Conservation (phyloP, 305 asterid species). For the Fraxinus paxiana region DNA sequence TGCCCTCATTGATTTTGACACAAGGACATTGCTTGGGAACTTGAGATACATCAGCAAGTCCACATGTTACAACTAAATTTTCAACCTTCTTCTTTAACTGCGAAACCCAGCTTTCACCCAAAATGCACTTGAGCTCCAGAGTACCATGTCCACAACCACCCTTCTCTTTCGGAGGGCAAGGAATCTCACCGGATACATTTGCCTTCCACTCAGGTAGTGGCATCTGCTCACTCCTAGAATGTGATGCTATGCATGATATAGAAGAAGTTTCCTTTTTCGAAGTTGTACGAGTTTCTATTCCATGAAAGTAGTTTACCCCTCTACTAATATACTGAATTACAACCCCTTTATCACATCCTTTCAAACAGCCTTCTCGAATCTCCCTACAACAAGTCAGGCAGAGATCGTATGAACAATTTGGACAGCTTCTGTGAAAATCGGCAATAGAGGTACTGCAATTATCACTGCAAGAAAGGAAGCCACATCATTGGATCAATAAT, state of each 20-base stretch:
- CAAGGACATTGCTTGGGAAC: constrained; percentile 33
- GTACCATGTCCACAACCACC: constrained; percentile 50
- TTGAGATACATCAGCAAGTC: constrained; percentile 21
- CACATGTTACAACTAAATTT: constrained; percentile 17
- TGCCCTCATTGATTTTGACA: constrained; percentile 24
- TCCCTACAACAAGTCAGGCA: constrained; percentile 60
- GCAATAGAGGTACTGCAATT: constrained; percentile 56
- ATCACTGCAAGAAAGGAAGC: constrained; percentile 38
- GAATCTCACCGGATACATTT: constrained; percentile 43
- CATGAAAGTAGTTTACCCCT: constrained; percentile 29
- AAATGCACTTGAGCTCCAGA: constrained; percentile 44
- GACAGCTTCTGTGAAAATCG: constrained; percentile 58
- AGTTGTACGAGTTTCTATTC: not conserved
- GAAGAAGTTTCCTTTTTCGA: not conserved
- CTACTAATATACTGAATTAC: constrained; percentile 13
- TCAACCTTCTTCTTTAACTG: constrained; percentile 37
- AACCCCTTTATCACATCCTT: constrained; percentile 28
- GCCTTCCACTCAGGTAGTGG: constrained; percentile 42
- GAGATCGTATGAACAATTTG: constrained; percentile 58
- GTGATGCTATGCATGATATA: not conserved
- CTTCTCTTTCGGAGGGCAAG: constrained; percentile 49
- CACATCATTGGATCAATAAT: constrained; percentile 5
- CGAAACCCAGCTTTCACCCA: constrained; percentile 35
- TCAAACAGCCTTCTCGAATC: constrained; percentile 47
- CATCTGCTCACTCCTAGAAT: constrained; percentile 26